Evolutionary conservation across 2,329 filamentous ascomycete species (phyloP).

Genomic region (Aureobasidium pullulans): DNA sequence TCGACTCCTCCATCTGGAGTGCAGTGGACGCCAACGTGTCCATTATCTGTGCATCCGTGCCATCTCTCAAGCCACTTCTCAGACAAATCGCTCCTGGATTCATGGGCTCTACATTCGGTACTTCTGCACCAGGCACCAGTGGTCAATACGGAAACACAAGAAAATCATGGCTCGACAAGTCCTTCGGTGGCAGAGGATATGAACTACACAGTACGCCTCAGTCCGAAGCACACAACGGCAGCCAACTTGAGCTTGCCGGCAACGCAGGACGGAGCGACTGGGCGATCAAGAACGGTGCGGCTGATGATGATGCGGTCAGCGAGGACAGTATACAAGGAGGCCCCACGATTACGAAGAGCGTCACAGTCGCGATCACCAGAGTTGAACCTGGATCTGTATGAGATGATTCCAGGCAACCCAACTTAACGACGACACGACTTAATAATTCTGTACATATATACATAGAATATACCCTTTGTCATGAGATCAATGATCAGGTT

Average conservation of each 20-base stretch:
- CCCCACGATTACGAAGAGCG: background rate
- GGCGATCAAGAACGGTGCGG: background rate
- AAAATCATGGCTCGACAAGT: background rate
- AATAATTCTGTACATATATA: background rate
- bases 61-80: slow-evolving; percentile 9
- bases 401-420: background rate
- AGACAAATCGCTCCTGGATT: background rate
- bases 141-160: background rate
- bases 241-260: slow-evolving; percentile 1
- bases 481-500: background rate
- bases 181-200: background rate
- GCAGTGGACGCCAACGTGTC: slow-evolving; percentile 7
- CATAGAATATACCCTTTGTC: background rate
- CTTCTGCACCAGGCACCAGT: background rate
- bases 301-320: background rate
- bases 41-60: slow-evolving; percentile 5
- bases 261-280: background rate
- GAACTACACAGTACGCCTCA: background rate
- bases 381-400: background rate
- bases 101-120: slow-evolving; percentile 5
- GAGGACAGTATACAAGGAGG: background rate
- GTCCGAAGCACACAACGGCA: background rate
- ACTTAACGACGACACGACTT: background rate
- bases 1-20: slow-evolving; percentile 7
- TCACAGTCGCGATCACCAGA: background rate